Base-by-base conservation (phyloP, 352 stramenopile species). In the Peronosclerospora sorghi region DNA sequence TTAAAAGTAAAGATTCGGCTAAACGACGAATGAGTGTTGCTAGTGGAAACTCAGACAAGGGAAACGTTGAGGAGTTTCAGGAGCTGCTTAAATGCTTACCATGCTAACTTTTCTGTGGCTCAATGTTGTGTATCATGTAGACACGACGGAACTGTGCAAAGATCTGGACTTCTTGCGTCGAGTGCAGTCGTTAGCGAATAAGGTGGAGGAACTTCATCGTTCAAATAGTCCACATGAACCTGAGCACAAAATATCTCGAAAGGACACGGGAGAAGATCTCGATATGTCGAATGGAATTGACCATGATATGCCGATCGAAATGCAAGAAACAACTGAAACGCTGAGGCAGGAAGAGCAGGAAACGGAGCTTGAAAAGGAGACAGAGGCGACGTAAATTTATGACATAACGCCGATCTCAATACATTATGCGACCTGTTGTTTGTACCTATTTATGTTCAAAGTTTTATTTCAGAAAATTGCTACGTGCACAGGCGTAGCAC, bases 131-230 rank as follows among this genome's bases (percentile, higher is more conserved):
- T 28, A 86, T 64, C 61, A 77, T 54, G 62, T 71, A 35, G 59
- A 85, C 24, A 50, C 58, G 5, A 56, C 67, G 8, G 54, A 65
- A 1, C 26, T 83, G 8, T 49, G 64, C 32, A 52, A 69, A 42
- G 75, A 83, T 35, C 20, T 80, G 41, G 71, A 52, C n/a, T 69
- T 87, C 21, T 51, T 83, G 29, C 65, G 70, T 12, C 65, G 72
- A 36, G 57, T 85, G 20, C 65, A 85, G 28, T 62, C 61, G 20
- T 62, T 87, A 10, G 50, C 61, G 1, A 48, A 54, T 3, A 84
- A 78, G 54, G 68, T 64, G n/a, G 57, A 57, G 35, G 46, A 66
- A 18, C 40, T 67, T 21, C 45, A n/a, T n/a, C n/a, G n/a, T n/a
- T n/a, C n/a, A n/a, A n/a, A n/a, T n/a, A n/a, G n/a, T n/a, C n/a